Evolutionary conservation across 768 basidiomycete genomes (phyloP).

Genomic region (Tylopilus intermedius): DNA sequence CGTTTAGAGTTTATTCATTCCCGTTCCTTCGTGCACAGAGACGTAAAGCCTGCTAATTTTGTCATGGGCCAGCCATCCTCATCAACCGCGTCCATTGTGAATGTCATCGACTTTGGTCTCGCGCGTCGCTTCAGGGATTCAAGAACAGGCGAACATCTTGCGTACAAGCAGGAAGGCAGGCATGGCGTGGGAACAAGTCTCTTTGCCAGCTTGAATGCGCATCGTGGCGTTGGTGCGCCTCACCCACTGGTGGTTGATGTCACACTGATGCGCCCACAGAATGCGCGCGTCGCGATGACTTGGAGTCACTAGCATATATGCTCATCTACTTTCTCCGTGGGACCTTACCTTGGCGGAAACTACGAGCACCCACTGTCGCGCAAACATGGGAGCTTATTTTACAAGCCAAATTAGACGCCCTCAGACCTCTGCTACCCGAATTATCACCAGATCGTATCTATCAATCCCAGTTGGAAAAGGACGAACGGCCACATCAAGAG

Average conservation of each 20-base stretch:
- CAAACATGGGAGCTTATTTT: conserved; percentile 76
- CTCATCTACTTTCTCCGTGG: conserved; percentile 77
- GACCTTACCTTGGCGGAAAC: conserved; percentile 72
- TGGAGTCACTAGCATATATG: conserved; percentile 80
- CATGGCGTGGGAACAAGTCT: conserved; percentile 78
- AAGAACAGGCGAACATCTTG: conserved; percentile 59
- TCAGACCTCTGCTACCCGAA: conserved; percentile 26
- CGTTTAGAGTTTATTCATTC: conserved; percentile 97
- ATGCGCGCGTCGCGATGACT: conserved; percentile 71
- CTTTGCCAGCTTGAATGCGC: conserved; percentile 71
- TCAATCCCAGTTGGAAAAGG: conserved; percentile 1
- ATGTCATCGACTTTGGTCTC: conserved; percentile 88
- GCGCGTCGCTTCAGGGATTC: conserved; percentile 74
- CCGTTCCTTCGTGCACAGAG: conserved; percentile 90
- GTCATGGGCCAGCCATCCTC: conserved; percentile 75
- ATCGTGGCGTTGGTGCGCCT: conserved; percentile 64
- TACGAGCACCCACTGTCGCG: conserved; percentile 59
- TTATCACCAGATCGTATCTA: conserved; percentile 13
- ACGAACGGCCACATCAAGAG: not conserved
- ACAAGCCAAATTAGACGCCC: conserved; percentile 63
- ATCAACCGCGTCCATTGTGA: conserved; percentile 67
- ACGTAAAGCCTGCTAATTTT: conserved; percentile 98
- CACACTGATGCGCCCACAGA: conserved; percentile 36
- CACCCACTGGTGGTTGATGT: not conserved
- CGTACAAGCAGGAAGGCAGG: conserved; percentile 65